These are phyloP conservation scores for Penicillium bialowiezense DNA, from an alignment of 495 filamentous ascomycete genomes.

Conservation along the genomic window DNA sequence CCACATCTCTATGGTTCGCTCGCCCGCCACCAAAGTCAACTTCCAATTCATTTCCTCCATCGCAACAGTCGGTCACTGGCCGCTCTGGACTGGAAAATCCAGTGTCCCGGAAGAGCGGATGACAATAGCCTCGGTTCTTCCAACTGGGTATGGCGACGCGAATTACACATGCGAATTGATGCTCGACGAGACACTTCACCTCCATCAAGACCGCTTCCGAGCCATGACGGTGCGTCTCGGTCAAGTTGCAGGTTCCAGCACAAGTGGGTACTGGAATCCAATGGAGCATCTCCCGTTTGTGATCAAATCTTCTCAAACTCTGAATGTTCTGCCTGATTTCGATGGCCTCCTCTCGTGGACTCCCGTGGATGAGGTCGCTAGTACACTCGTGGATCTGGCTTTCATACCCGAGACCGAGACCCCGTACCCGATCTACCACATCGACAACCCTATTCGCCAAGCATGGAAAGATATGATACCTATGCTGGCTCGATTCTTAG, in stretches of 20 bases:
- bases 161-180: constrained; percentile 45
- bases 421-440: constrained; percentile 36
- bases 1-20: background rate
- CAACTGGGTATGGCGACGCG: constrained; percentile 45
- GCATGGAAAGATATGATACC: constrained; percentile 37
- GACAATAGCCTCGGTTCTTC: constrained; percentile 8
- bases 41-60: constrained; percentile 54
- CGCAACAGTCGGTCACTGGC: constrained; percentile 44
- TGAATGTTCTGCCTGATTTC: constrained; percentile 43
- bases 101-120: constrained; percentile 23
- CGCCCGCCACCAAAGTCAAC: constrained; percentile 3
- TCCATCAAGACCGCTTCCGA: constrained; percentile 8
- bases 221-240: constrained; percentile 35
- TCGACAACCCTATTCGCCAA: constrained; percentile 48
- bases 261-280: constrained; percentile 53
- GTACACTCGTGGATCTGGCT: background rate
- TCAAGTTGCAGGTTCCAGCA: constrained; percentile 49
- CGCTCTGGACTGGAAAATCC: constrained; percentile 19
- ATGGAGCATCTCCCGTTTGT: constrained; percentile 50
- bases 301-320: constrained; percentile 49
- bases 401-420: background rate
- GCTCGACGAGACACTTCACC: constrained; percentile 34
- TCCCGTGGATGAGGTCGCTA: background rate
- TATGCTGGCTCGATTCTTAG: constrained; percentile 33
- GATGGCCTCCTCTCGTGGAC: constrained; percentile 16